These are phyloP conservation scores for Anacardium occidentale DNA, from an alignment of 345 rosid genomes.

Conservation along the genomic window DNA sequence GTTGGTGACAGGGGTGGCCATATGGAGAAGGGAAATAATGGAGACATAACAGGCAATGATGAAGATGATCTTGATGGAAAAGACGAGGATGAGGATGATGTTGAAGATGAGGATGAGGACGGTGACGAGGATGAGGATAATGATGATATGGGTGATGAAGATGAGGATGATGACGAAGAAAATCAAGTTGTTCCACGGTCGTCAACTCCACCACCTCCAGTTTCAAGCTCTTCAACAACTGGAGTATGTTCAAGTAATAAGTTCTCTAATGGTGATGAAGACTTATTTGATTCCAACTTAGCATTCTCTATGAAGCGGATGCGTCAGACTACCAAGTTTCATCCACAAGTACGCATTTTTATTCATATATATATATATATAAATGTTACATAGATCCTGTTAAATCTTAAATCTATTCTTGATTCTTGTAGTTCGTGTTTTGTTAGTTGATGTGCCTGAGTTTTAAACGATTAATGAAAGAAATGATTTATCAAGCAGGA, in stretches of 20 bases:
- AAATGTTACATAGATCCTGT: neutral
- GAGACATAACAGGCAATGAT: neutral
- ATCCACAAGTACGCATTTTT: constrained; percentile 10
- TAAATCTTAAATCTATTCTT: neutral
- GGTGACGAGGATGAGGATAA: neutral
- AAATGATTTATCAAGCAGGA: constrained; percentile 15
- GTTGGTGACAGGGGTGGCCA: neutral
- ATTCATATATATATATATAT: neutral
- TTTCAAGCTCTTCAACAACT: constrained; percentile 30
- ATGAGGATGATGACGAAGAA: constrained; percentile 36
- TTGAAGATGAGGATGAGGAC: constrained; percentile 20
- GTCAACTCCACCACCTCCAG: constrained; percentile 21
- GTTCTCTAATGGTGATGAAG: constrained; percentile 13
- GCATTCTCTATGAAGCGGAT: constrained; percentile 15
- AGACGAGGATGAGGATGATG: neutral
- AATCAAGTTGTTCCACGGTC: constrained; percentile 53
- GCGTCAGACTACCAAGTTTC: neutral
- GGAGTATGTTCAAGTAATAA: constrained; percentile 23
- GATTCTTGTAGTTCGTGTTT: neutral
- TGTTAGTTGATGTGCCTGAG: neutral
- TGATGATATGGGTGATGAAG: neutral
- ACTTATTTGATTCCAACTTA: constrained; percentile 12
- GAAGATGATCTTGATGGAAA: constrained; percentile 20
- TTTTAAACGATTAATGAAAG: too few relatives aligned
- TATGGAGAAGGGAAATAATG: constrained; percentile 3